phyloP scores from a whole-genome alignment of 495 filamentous ascomycete genomes.

The Aspergillus campestris region DNA sequence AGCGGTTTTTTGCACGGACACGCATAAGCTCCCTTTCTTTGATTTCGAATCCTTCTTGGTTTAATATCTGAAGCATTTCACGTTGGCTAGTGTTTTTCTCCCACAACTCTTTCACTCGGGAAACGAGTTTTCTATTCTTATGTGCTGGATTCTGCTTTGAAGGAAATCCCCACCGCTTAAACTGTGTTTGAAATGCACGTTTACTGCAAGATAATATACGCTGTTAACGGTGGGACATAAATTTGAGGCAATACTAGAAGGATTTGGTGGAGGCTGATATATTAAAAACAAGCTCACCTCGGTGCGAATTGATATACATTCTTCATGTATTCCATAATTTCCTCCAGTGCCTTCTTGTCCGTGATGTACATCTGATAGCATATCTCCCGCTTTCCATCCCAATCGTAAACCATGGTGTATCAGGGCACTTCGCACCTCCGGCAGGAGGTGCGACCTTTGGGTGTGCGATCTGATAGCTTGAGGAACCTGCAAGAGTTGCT shows the following conservation, averaged over 20 bases:
- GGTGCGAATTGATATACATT: conserved; percentile 53
- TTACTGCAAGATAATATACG: conserved; percentile 40
- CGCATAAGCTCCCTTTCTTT: conserved; percentile 60
- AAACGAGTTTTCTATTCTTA: conserved; percentile 56
- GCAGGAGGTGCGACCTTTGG: conserved; percentile 24
- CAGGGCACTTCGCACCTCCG: conserved; percentile 17
- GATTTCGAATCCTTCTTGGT: conserved; percentile 62
- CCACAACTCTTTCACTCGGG: conserved; percentile 67
- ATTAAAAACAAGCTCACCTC: conserved; percentile 40
- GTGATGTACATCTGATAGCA: conserved; percentile 67
- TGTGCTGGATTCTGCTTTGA: conserved; percentile 61
- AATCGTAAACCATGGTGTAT: conserved; percentile 61
- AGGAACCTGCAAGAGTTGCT: too few species aligned
- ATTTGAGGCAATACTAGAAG: background rate
- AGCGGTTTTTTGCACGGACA: conserved; percentile 55
- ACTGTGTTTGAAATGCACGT: conserved; percentile 63
- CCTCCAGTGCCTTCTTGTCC: conserved; percentile 59
- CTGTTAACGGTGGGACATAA: background rate
- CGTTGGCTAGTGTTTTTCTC: conserved; percentile 58
- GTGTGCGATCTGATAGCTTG: background rate
- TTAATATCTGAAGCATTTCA: conserved; percentile 64
- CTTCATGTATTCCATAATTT: conserved; percentile 57
- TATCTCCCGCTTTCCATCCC: conserved; percentile 60
- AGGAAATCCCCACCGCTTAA: conserved; percentile 72
- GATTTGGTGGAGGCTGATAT: background rate